Base-by-base conservation (phyloP, 1,139 yeast genomes). In the Hansenula sp. region DNA sequence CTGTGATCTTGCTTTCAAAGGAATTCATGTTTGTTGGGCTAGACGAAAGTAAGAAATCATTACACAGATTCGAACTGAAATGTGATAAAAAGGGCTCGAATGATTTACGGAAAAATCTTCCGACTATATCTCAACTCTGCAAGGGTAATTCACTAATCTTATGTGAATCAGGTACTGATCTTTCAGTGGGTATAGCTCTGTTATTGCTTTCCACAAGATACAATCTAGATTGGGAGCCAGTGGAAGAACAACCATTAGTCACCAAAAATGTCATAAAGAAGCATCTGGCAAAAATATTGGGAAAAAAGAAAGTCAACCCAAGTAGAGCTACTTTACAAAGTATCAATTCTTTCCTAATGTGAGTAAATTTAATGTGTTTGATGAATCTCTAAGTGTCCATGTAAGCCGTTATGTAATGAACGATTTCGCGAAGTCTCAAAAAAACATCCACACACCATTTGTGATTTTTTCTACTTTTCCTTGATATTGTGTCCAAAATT, bases 241-340 rank as follows among this genome's bases (percentile, higher is more conserved):
- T 45, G 1, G 43, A 37, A 0, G 47, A 48, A 4, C 44, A 53
- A 7, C 58, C 55, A 27, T 55, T 65, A 41, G 63, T 71, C 12
- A 63, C 71, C 34, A 85, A 85, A 57, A 79, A 72, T 21, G 54
- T 69, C 5, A 75, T 89, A 9, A 76, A 80, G 45, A 74, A 72
- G 50, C 82, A 84, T 46, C 63, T 87, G 38, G 76, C 81, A 3
- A 61, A 63, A 43, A 56, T 88, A 6, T 69, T 74, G 21, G 64
- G 70, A 5, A 54, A 65, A 4, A 62, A 72, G 19, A 75, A 72
- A 38, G 77, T 77, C 9, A 86, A 87, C 49, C 96, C 96, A 0
- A 81, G 91, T 47, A 67, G 96, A 43, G 80, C 86, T 25, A 84
- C 94, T 0, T 65, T 88, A 35, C 93, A 85, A 52, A 76, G 84